Evolutionary conservation across 768 basidiomycete species (phyloP), one percentile per base, ranked within the genome.

Genomic region (Lactifluus volemus): DNA sequence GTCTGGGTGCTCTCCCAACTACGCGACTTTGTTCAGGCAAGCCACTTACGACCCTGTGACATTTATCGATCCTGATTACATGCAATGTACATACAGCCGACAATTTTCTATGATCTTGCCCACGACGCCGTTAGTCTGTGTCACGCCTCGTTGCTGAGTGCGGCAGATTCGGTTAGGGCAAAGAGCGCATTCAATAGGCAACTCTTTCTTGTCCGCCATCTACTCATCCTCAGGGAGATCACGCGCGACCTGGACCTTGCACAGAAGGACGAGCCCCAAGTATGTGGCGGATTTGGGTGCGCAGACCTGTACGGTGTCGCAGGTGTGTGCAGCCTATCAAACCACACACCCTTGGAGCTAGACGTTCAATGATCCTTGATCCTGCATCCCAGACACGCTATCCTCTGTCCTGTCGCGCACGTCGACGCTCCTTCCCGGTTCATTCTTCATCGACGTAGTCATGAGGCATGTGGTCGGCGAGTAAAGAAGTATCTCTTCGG

Each of bases 221-320:
- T 98, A 19, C 74, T 98, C 53, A 86, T 98, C 39, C 71, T 98
- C 62, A 98, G 97, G 71, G 96, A 99, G 74, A 84, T 97, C 65
- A 80, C 88, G 9, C 79, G 84, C 45, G 88, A 85, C 66, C 74
- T 92, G 39, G 91, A 89, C 61, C 72, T 90, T 34, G 81, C 74
- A 25, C 25, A 25, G 25, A 25, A 25, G 25, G 25, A 25, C 25
- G 25, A 25, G 25, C 25, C 25, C 25, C 25, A 25, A 25, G 25
- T 25, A 25, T 25, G 25, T 25, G 25, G 25, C 25, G 2, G 25
- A 25, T 1, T 1, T 25, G 25, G 25, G 25, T 1, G 25, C 25
- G 25, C 25, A 25, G 25, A 25, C 36, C 74, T 77, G 59, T 76
- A 77, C 44, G 82, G 84, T 36, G 78, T 89, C 32, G 83, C 84